Evolutionary conservation across 2,329 filamentous ascomycete genomes (phyloP).

Genomic region (Grosmannia huntii): DNA sequence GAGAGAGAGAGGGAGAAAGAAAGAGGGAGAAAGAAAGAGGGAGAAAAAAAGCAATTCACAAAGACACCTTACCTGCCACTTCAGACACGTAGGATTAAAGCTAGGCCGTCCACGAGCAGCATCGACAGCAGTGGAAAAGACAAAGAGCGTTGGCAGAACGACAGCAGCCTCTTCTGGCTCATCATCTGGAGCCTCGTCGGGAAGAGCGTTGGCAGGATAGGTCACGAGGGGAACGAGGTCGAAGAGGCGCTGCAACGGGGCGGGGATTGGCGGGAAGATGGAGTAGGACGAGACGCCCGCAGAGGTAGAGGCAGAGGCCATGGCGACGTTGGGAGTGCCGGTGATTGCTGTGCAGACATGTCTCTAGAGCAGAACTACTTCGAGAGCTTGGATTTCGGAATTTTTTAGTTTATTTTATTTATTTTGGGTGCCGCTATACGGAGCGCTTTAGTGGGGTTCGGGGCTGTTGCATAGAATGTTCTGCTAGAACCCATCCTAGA

Average conservation of each 20-base stretch:
- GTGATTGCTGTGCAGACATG: neutral
- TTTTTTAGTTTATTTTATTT: neutral
- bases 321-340: neutral
- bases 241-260: conserved; percentile 71
- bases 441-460: neutral
- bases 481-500: no score
- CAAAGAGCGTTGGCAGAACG: conserved; percentile 49
- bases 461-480: neutral
- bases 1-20: neutral
- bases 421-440: neutral
- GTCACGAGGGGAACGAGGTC: conserved; percentile 67
- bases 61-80: conserved; percentile 70
- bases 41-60: neutral
- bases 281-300: neutral
- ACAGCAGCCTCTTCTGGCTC: conserved; percentile 9
- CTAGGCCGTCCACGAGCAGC: conserved; percentile 53
- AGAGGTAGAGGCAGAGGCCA: neutral
- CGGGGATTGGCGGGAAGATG: conserved; percentile 44
- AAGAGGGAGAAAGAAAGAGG: neutral
- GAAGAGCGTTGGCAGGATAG: conserved; percentile 64
- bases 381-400: neutral
- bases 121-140: conserved; percentile 60
- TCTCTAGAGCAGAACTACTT: neutral
- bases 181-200: conserved; percentile 30
- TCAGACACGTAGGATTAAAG: conserved; percentile 86